Evolutionary conservation across 257 asterid species (phyloP).

Genomic region (Petrea volubilis): DNA sequence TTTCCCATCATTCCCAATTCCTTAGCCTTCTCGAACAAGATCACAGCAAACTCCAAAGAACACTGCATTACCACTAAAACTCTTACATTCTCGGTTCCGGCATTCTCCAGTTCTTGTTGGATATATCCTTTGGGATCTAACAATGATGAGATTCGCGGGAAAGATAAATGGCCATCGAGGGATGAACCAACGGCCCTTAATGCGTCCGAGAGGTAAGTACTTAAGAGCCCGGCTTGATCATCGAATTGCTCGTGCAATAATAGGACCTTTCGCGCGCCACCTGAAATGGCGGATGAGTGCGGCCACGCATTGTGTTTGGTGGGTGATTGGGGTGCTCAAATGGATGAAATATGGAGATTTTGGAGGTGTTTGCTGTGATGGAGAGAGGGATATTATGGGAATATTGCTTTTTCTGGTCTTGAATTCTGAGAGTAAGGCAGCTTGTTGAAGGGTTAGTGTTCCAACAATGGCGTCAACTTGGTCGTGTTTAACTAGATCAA

Average conservation of each 20-base stretch:
- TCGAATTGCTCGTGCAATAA: constrained; percentile 42
- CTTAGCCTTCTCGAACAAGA: constrained; percentile 49
- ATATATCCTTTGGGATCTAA: constrained; percentile 19
- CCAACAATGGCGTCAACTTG: constrained; percentile 50
- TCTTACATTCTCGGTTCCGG: constrained; percentile 27
- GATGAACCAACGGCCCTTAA: constrained; percentile 33
- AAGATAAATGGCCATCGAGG: constrained; percentile 29
- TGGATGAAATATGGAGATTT: constrained; percentile 27
- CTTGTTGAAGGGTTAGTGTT: constrained; percentile 47
- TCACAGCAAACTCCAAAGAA: constrained; percentile 46
- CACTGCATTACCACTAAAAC: constrained; percentile 40
- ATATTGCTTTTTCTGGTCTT: constrained; percentile 7
- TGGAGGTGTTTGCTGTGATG: constrained; percentile 5
- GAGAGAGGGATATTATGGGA: constrained; percentile 48
- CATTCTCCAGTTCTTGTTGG: constrained; percentile 31
- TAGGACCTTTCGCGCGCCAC: constrained; percentile 56
- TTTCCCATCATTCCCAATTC: constrained; percentile 55
- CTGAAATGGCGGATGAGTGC: constrained; percentile 47
- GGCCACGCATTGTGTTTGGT: constrained; percentile 49
- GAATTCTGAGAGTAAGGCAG: constrained; percentile 36
- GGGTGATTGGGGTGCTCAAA: constrained; percentile 25
- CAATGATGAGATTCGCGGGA: constrained; percentile 37
- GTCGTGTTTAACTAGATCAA: constrained; percentile 32
- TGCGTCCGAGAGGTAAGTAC: constrained; percentile 44
- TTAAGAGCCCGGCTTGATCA: constrained; percentile 24